Conservation (phyloP, 495 filamentous ascomycete genomes). For the Aspergillus egyptiacus region DNA sequence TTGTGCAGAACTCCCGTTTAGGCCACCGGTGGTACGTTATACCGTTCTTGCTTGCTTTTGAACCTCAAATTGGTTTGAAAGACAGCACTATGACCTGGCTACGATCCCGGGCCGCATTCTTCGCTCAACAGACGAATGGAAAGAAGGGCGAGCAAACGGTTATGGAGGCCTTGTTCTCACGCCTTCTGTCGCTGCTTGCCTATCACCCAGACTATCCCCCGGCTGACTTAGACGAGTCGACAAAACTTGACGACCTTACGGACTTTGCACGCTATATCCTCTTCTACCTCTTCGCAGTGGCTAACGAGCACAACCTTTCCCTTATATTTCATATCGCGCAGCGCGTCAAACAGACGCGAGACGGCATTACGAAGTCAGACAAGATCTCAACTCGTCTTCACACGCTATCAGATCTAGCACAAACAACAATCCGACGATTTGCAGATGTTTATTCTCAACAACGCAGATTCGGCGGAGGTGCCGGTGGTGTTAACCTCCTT, state of each 20-base stretch:
- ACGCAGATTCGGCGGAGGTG: conserved; percentile 48
- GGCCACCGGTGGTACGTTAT: conserved; percentile 74
- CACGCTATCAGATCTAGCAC: conserved; percentile 81
- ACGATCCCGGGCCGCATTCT: conserved; percentile 58
- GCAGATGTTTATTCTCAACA: conserved; percentile 54
- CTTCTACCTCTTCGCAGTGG: conserved; percentile 79
- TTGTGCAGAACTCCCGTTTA: conserved; percentile 46
- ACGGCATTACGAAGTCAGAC: conserved; percentile 57
- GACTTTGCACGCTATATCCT: conserved; percentile 83
- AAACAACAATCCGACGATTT: conserved; percentile 74
- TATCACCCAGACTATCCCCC: conserved; percentile 87
- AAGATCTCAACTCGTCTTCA: conserved; percentile 59
- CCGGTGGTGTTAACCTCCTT: conserved; percentile 66
- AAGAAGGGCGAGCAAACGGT: conserved; percentile 48
- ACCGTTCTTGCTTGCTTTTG: conserved; percentile 83
- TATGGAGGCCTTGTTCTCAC: conserved; percentile 80
- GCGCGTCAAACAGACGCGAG: conserved; percentile 82
- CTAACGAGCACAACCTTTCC: conserved; percentile 77
- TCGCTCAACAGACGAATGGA: conserved; percentile 35
- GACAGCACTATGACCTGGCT: conserved; percentile 81
- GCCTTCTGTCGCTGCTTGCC: conserved; percentile 79
- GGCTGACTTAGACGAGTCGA: conserved; percentile 39
- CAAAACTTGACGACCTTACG: conserved; percentile 59
- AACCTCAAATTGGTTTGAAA: conserved; percentile 64
- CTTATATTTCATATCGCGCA: conserved; percentile 90